Conservation (phyloP, 1,284 basidiomycete species). For the Schizopora paradoxa region DNA sequence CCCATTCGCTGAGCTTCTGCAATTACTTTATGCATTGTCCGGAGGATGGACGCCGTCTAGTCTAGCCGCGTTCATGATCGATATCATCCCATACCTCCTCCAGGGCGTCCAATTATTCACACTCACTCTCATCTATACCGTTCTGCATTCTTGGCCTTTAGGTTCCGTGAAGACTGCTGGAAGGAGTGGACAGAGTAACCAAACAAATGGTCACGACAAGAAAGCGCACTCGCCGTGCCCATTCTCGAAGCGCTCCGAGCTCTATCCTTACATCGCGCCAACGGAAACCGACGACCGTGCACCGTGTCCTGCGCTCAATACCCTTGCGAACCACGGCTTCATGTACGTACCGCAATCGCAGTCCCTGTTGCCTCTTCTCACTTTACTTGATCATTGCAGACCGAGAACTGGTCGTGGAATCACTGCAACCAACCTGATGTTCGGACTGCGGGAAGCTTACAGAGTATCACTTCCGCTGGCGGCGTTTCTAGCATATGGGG, state of each 20-base stretch:
- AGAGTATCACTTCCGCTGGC: slow-evolving; percentile 31
- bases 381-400: too few relatives aligned
- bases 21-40: too few relatives aligned
- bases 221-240: slow-evolving; percentile 10
- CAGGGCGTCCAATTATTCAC: too few relatives aligned
- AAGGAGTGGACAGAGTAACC: too few relatives aligned
- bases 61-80: too few relatives aligned
- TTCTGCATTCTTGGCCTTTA: too few relatives aligned
- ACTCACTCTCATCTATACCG: too few relatives aligned
- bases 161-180: too few relatives aligned
- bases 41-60: too few relatives aligned
- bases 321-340: slow-evolving; percentile 23
- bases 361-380: slow-evolving; percentile 22
- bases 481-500: slow-evolving; percentile 27
- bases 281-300: slow-evolving; percentile 17
- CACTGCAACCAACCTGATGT: slow-evolving; percentile 24
- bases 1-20: too few relatives aligned
- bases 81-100: too few relatives aligned
- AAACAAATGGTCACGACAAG: too few relatives aligned
- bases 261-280: slow-evolving; percentile 10
- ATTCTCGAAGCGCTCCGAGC: neutral
- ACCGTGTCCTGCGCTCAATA: slow-evolving; percentile 23
- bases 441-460: slow-evolving; percentile 32
- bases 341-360: slow-evolving; percentile 14
- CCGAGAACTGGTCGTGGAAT: slow-evolving; percentile 33